Percentiles rank a stretch among this genome's conserved stretches.
phyloP scores from a whole-genome alignment of 2,329 filamentous ascomycete species.

The Hansfordia pulvinata region DNA sequence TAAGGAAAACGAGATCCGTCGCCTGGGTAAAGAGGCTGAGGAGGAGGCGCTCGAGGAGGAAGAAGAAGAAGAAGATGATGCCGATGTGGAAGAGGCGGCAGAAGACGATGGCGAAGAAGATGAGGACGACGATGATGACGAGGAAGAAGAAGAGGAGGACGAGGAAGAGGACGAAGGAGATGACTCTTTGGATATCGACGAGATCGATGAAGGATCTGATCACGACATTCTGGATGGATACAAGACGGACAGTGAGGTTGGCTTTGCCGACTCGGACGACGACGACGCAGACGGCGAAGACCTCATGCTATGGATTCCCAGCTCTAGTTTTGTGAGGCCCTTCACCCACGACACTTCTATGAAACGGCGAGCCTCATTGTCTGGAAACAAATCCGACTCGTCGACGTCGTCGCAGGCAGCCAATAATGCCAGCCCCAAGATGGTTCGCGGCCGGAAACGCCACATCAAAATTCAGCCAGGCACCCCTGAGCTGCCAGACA shows the following conservation, averaged over 20 bases:
- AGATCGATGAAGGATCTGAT: slow-evolving; percentile 34
- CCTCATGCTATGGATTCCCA: slow-evolving; percentile 40
- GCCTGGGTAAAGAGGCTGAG: slow-evolving; percentile 78
- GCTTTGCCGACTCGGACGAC: slow-evolving; percentile 56
- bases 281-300: slow-evolving; percentile 57
- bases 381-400: slow-evolving; percentile 43
- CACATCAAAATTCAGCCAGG: slow-evolving; percentile 47
- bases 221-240: slow-evolving; percentile 51
- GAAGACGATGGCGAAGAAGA: slow-evolving; percentile 31
- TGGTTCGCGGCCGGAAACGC: slow-evolving; percentile 17
- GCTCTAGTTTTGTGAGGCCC: slow-evolving; percentile 23
- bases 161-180: slow-evolving; percentile 37
- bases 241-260: slow-evolving; percentile 59
- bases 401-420: slow-evolving; percentile 38
- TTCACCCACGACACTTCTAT: slow-evolving; percentile 21
- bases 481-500: slow-evolving; percentile 82
- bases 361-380: slow-evolving; percentile 24
- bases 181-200: slow-evolving; percentile 41
- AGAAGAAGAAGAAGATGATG: slow-evolving; percentile 38
- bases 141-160: slow-evolving; percentile 35
- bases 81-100: slow-evolving; percentile 24
- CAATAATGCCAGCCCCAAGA: slow-evolving; percentile 16
- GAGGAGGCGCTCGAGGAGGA: slow-evolving; percentile 71
- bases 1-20: slow-evolving; percentile 81
- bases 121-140: slow-evolving; percentile 31